Base-by-base conservation (phyloP, 306 rosid genomes). In the Hippophae rhamnoides region DNA sequence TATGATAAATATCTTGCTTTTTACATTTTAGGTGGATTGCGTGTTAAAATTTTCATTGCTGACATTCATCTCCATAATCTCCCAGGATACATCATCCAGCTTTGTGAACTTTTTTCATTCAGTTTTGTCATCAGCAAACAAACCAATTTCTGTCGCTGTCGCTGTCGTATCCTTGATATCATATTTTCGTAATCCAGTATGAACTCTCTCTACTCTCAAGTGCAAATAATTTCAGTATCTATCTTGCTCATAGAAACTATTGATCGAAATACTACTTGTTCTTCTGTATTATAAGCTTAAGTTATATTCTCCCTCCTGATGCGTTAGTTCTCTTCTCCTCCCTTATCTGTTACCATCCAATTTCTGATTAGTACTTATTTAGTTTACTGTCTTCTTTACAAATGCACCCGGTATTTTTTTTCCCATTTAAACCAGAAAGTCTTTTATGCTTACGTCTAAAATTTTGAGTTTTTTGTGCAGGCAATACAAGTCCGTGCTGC, bases 401-500 rank as follows among this genome's bases (percentile, higher is more conserved):
- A 43, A 9, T 6, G 23, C 12, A 10, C 43, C 7, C 42, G 3
- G 6, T 8, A 7, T 13, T 31, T 31, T 31, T 18, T 31, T 31
- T 4, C 38, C 38, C 38, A 31, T 31, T 31, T 31, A 31, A 31
- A 31, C 38, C 5, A 3, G 38, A 2, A 14, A 31, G 41, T 47
- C 6, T 6, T 31, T 13, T 44, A 11, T 23, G 14, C 57, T 72
- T 60, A 65, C 65, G 40, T 61, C 56, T 47, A 57, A 41, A 13
- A 52, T 42, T 58, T 57, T 31, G 27, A 56, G 66, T 64, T 76
- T 46, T 69, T 71, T 52, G 9, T 68, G 67, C 81, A 92, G 98
- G 86, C 69, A 64, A 83, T 87, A 65, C 96, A 92, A 80, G 59
- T 79, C 38, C 86, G 89, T 69, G 96, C 96, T 62, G 82, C 89